Base-by-base conservation (phyloP, 441 rosid genomes). In the Melastoma candidum region DNA sequence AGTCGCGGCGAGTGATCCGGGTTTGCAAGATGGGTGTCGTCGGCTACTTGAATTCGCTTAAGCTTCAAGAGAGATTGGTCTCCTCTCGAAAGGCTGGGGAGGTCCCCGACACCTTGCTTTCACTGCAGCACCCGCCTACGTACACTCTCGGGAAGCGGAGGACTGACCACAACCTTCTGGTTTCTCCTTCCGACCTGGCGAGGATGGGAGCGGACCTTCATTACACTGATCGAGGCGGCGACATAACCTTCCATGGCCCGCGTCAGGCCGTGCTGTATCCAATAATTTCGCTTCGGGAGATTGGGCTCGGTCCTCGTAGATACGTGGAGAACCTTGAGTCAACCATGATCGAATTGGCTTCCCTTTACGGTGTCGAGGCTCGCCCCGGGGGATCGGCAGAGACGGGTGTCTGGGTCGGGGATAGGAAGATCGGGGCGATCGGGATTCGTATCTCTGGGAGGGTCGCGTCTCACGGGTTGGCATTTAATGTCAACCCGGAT, bases 181-280 rank as follows among this genome's bases (percentile, higher is more conserved):
- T 88, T 25, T 66, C 88, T 22, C 56, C 63, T 61, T 61, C 83
- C 58, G 90, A 89, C 60, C 85, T 89, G 52, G 68, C 63, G 29
- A 72, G 65, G 52, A 58, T 84, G 22, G 95, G 96, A 66, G 95
- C 93, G 47, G 80, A 84, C 59, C 97, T 89, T 68, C 85, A 86
- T 56, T 81, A 83, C 61, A 86, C 97, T 3, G 85, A 82, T 66
- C 78, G 96, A 78, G 97, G 97, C 61, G 97, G 99, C 44, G 96
- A 86, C 51, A 81, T 93, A 56, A 89, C 99, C 25, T 89, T 77
- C 72, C 97, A 86, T 51, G 97, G 96, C 58, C 99, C 96, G 12
- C 81, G 51, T 67, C 97, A 86, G 70, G 87, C 97, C 43, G 63
- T 89, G 63, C 52, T 89, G 29, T 93, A 89, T 47, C 98, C 97